phyloP scores from a whole-genome alignment of 805 yeast species.

The Suhomyces sp. region DNA sequence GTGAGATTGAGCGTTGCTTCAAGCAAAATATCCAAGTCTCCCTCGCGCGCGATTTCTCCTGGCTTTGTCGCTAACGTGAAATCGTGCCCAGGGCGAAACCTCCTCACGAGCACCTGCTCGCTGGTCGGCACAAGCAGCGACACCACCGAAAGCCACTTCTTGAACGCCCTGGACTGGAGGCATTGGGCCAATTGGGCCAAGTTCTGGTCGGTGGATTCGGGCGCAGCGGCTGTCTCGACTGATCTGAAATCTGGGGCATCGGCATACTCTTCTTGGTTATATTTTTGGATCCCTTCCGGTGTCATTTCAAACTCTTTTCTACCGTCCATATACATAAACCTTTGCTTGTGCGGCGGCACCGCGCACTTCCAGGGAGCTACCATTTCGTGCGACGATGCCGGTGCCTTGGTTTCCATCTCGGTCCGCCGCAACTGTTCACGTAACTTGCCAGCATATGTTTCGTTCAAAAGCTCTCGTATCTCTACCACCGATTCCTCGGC shows the following conservation, averaged over 20 bases:
- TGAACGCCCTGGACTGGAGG: slow-evolving; percentile 59
- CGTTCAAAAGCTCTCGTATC: slow-evolving; percentile 59
- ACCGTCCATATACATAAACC: slow-evolving; percentile 82
- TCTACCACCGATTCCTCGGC: slow-evolving; percentile 68
- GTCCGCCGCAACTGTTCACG: slow-evolving; percentile 47
- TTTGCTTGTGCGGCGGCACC: slow-evolving; percentile 89
- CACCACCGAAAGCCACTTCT: slow-evolving; percentile 62
- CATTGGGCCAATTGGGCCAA: slow-evolving; percentile 57
- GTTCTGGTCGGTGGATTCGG: slow-evolving; percentile 30
- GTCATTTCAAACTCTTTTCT: slow-evolving; percentile 34
- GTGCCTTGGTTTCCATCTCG: slow-evolving; percentile 64
- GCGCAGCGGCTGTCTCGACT: neutral
- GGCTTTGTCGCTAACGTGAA: slow-evolving; percentile 82
- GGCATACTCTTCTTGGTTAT: slow-evolving; percentile 41
- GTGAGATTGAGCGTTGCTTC: slow-evolving; percentile 85
- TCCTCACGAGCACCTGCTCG: slow-evolving; percentile 69
- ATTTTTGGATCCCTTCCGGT: slow-evolving; percentile 29
- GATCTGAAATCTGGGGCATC: slow-evolving; percentile 54
- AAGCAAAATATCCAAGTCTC: slow-evolving; percentile 45
- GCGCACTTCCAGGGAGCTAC: slow-evolving; percentile 83
- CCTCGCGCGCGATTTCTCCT: slow-evolving; percentile 35
- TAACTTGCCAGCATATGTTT: slow-evolving; percentile 48
- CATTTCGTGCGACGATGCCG: slow-evolving; percentile 54
- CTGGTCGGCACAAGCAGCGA: slow-evolving; percentile 62
- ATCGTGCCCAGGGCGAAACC: slow-evolving; percentile 94